A percentile compares a stretch with the other conserved stretches of the same genome.
phyloP scores from a whole-genome alignment of 2,329 filamentous ascomycete species.

The Colletotrichum costaricense region DNA sequence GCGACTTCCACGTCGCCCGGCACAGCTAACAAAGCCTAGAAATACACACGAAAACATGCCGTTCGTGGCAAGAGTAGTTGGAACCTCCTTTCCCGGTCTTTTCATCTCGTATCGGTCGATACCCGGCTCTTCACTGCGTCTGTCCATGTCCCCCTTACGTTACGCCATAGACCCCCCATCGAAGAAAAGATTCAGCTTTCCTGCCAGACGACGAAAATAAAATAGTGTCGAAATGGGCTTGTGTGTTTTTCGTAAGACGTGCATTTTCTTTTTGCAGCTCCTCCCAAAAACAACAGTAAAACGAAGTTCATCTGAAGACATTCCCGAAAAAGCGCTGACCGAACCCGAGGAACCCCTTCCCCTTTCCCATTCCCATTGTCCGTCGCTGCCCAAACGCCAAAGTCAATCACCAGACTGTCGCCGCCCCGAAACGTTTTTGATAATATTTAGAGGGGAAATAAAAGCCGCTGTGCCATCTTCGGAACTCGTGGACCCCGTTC shows the following conservation, averaged over 20 bases:
- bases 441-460: slow-evolving; percentile 17
- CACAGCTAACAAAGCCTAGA: slow-evolving; percentile 15
- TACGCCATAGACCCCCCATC: slow-evolving; percentile 13
- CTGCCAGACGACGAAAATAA: not conserved
- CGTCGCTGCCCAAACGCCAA: slow-evolving; percentile 32
- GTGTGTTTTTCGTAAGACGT: not conserved
- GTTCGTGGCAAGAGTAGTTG: slow-evolving; percentile 3
- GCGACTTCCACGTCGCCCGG: not conserved
- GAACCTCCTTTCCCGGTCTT: slow-evolving; percentile 5
- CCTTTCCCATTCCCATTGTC: slow-evolving; percentile 15
- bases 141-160: slow-evolving; percentile 3
- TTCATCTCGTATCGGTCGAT: slow-evolving; percentile 1
- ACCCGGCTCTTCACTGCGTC: slow-evolving; percentile 1
- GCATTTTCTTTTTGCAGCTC: slow-evolving; percentile 10
- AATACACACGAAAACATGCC: slow-evolving; percentile 29
- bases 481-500: not conserved
- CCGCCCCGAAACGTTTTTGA: slow-evolving; percentile 3
- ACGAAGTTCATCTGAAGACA: not conserved
- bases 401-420: slow-evolving; percentile 11
- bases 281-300: not conserved
- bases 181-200: slow-evolving; percentile 11
- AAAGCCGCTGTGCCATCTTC: slow-evolving; percentile 1
- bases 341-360: slow-evolving; percentile 7
- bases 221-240: not conserved
- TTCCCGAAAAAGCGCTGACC: slow-evolving; percentile 14